These are phyloP conservation scores for Mortierella sp. DNA, from an alignment of 371 early-diverging fungal species.

Conservation along the genomic window DNA sequence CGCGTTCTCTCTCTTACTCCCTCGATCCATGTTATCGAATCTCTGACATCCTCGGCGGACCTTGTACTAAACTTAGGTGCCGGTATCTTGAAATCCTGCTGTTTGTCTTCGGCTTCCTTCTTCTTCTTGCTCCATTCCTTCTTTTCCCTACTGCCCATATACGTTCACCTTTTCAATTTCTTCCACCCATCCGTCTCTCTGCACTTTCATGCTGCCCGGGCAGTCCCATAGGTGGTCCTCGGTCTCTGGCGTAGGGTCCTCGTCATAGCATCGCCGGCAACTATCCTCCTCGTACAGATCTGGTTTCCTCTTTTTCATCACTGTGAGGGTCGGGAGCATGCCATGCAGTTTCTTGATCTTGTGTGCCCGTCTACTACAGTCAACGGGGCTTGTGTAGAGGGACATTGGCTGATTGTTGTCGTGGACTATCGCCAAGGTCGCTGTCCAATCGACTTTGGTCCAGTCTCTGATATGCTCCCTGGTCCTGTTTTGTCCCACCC, in stretches of 20 bases:
- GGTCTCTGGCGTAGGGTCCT: background rate
- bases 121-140: background rate
- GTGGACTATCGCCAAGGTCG: conserved; percentile 10
- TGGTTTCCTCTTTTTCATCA: conserved; percentile 11
- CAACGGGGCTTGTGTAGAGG: conserved; percentile 2
- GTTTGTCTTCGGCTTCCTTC: background rate
- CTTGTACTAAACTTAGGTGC: no score
- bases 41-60: no score
- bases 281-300: conserved; percentile 6
- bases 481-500: conserved; percentile 15
- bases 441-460: conserved; percentile 7
- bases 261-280: conserved; percentile 8
- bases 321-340: conserved; percentile 18
- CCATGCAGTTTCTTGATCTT: conserved; percentile 23
- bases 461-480: conserved; percentile 4
- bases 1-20: no score
- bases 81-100: background rate
- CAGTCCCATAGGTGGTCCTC: conserved; percentile 5
- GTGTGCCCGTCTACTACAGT: conserved; percentile 13
- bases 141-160: background rate
- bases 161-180: background rate
- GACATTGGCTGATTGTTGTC: conserved; percentile 3
- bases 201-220: background rate
- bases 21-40: no score
- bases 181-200: background rate